Conservation (phyloP, 2,329 filamentous ascomycete genomes). For the Rutstroemia sp. region DNA sequence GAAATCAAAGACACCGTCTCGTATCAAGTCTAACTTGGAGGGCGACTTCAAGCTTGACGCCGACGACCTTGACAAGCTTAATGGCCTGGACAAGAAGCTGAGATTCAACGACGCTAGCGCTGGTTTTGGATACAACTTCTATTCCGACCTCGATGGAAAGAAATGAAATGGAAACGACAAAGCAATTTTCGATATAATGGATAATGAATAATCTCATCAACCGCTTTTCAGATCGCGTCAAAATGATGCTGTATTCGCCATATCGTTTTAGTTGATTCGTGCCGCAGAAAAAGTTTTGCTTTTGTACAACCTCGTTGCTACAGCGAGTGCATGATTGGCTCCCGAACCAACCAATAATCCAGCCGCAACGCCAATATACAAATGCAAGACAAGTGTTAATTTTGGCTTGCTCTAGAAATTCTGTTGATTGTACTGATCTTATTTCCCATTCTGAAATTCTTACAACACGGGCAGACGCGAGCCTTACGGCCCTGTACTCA, state of each 20-base stretch:
- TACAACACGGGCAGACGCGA: too few species aligned
- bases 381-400: background rate
- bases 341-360: background rate
- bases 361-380: background rate
- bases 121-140: constrained; percentile 51
- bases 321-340: background rate
- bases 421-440: too few species aligned
- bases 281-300: background rate
- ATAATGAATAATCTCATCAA: too few species aligned
- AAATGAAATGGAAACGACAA: constrained; percentile 17
- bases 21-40: constrained; percentile 57
- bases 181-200: background rate
- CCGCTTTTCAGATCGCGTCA: too few species aligned
- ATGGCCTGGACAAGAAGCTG: constrained; percentile 48
- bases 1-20: constrained; percentile 52
- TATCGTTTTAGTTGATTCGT: too few species aligned
- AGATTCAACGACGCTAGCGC: constrained; percentile 53
- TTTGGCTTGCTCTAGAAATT: too few species aligned
- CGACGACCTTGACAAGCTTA: constrained; percentile 48
- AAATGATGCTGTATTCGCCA: too few species aligned
- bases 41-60: constrained; percentile 52
- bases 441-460: too few species aligned
- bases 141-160: constrained; percentile 51
- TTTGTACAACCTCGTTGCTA: background rate
- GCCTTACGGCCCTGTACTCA: too few species aligned